Conservation (phyloP, 2,329 filamentous ascomycete genomes). For the Stagonosporopsis tanaceti region DNA sequence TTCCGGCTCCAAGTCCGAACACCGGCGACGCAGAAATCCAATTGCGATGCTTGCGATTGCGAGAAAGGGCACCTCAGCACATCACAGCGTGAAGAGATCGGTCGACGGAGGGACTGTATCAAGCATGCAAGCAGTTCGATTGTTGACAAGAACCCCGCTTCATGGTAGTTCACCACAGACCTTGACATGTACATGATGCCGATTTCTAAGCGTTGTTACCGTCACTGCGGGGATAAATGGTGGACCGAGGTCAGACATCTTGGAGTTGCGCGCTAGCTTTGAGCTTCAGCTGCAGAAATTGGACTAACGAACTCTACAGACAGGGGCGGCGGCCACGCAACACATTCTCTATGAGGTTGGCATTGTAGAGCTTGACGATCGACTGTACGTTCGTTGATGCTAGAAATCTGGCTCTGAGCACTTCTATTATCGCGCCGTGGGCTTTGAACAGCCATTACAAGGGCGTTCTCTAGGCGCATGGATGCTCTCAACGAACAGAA, state of each 20-base stretch:
- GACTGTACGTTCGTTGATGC: not conserved
- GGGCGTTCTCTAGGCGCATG: not conserved
- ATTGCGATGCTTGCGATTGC: not conserved
- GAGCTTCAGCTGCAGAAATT: not conserved
- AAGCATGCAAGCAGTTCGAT: constrained; percentile 1
- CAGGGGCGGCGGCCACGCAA: too few species aligned
- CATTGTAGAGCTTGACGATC: not conserved
- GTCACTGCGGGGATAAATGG: constrained; percentile 32
- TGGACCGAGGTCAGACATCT: constrained; percentile 38
- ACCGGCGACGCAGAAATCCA: not conserved
- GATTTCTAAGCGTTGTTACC: constrained; percentile 38
- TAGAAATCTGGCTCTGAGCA: not conserved
- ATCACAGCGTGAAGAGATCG: not conserved
- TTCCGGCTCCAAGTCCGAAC: constrained; percentile 9
- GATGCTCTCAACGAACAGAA: not conserved
- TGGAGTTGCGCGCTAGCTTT: constrained; percentile 7
- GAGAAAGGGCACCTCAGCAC: not conserved
- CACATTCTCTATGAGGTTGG: not conserved
- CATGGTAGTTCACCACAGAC: not conserved
- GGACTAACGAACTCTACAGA: not conserved
- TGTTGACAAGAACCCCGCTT: not conserved
- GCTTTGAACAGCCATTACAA: not conserved
- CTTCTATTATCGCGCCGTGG: not conserved
- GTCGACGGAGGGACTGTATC: not conserved
- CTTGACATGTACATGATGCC: constrained; percentile 18